Conservation (phyloP, 1,284 basidiomycete species). For the Boletus hoseneyae region DNA sequence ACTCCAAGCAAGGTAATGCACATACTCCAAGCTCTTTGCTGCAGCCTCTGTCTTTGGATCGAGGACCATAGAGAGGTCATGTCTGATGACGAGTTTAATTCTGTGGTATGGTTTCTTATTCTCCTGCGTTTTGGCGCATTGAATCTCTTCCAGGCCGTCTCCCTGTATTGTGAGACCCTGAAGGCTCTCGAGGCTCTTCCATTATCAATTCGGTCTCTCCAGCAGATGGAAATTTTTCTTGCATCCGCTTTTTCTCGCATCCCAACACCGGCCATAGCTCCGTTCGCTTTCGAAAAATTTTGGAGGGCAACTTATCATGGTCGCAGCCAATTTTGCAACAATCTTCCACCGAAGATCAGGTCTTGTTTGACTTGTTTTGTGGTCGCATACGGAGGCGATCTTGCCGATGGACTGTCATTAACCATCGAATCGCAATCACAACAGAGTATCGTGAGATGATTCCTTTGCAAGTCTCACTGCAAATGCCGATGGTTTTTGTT, state of each 20-base stretch:
- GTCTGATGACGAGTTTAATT: conserved; percentile 42
- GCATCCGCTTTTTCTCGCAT: conserved; percentile 47
- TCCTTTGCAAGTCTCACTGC: conserved; percentile 8
- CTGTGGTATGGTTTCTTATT: conserved; percentile 38
- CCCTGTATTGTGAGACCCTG: conserved; percentile 45
- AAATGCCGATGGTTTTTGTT: conserved; percentile 15
- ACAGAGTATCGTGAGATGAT: conserved; percentile 31
- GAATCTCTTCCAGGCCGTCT: conserved; percentile 36
- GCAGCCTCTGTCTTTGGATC: conserved; percentile 49
- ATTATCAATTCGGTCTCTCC: conserved; percentile 39
- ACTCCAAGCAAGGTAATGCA: conserved; percentile 27
- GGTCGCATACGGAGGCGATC: conserved; percentile 41
- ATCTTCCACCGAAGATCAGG: conserved; percentile 39
- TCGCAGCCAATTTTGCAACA: conserved; percentile 30
- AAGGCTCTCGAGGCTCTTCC: conserved; percentile 34
- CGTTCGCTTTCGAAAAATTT: conserved; percentile 47
- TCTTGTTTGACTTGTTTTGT: conserved; percentile 39
- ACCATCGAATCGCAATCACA: conserved; percentile 39
- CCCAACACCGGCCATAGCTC: conserved; percentile 43
- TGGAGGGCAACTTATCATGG: conserved; percentile 49
- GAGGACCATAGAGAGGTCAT: conserved; percentile 43
- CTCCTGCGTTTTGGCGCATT: conserved; percentile 2
- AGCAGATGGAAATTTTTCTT: conserved; percentile 41
- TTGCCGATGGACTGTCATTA: conserved; percentile 39
- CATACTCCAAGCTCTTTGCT: conserved; percentile 36